These are phyloP conservation scores for Fusarium zealandicum DNA, from an alignment of 2,329 filamentous ascomycete species.

Conservation along the genomic window DNA sequence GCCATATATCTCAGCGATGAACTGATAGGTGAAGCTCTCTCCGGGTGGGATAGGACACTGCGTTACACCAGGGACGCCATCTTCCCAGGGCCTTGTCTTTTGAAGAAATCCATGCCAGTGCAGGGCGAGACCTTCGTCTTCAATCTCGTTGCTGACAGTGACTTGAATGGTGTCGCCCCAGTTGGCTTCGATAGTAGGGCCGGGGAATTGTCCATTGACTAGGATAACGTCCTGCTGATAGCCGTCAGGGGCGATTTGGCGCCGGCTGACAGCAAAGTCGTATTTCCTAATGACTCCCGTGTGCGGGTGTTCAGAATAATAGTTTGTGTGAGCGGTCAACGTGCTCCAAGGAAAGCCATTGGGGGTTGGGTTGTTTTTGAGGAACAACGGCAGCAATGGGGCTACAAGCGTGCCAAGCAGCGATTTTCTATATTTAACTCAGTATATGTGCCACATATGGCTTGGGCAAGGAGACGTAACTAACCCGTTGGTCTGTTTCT, in stretches of 20 bases:
- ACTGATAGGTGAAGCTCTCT: slow-evolving; percentile 60
- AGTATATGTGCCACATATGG: slow-evolving; percentile 3
- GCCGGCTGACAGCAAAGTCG: slow-evolving; percentile 60
- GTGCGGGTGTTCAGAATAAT: slow-evolving; percentile 55
- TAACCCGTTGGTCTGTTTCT: slow-evolving; percentile 38
- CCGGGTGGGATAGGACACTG: slow-evolving; percentile 74
- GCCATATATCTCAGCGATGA: slow-evolving; percentile 62
- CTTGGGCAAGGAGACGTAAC: not conserved
- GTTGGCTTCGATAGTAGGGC: slow-evolving; percentile 69
- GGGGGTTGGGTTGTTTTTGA: slow-evolving; percentile 58
- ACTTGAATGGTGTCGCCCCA: slow-evolving; percentile 70
- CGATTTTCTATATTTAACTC: slow-evolving; percentile 45
- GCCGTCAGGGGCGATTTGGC: slow-evolving; percentile 62
- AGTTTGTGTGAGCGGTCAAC: slow-evolving; percentile 55
- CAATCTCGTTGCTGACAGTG: slow-evolving; percentile 74
- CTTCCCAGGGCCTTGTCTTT: slow-evolving; percentile 58
- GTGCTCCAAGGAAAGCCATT: slow-evolving; percentile 62
- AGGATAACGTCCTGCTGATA: slow-evolving; percentile 62
- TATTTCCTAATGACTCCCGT: slow-evolving; percentile 64
- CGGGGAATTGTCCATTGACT: slow-evolving; percentile 71
- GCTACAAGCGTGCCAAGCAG: slow-evolving; percentile 50
- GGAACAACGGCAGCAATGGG: slow-evolving; percentile 51
- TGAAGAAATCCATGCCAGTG: slow-evolving; percentile 65
- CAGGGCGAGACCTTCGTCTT: slow-evolving; percentile 56
- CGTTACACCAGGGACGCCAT: slow-evolving; percentile 58